These are phyloP conservation scores for Sporopachydermia cereana DNA, from an alignment of 1,139 yeast species.

Conservation along the genomic window DNA sequence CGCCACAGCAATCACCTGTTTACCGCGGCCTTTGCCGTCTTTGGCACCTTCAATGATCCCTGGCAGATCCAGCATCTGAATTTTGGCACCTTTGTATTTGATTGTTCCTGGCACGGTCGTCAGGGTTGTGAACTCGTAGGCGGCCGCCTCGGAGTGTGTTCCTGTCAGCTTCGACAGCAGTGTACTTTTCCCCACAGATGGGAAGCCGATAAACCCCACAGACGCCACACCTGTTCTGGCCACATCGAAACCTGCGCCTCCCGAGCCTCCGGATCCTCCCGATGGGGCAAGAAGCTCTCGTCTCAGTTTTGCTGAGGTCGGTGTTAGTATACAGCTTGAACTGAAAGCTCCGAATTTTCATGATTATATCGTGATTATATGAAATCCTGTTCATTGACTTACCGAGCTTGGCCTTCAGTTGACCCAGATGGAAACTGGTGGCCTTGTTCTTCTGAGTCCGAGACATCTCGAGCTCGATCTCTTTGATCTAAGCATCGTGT, in stretches of 20 bases:
- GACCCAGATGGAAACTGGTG: slow-evolving; percentile 93
- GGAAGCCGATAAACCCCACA: slow-evolving; percentile 95
- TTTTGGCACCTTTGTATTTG: slow-evolving; percentile 91
- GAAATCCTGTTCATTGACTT: neutral
- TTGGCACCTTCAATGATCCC: slow-evolving; percentile 99
- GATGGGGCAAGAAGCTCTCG: slow-evolving; percentile 82
- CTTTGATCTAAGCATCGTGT: slow-evolving; percentile 43
- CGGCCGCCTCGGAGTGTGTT: slow-evolving; percentile 94
- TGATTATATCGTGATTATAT: too few relatives aligned
- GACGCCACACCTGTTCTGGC: slow-evolving; percentile 97
- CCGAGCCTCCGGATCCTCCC: slow-evolving; percentile 71
- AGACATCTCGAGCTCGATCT: slow-evolving; percentile 94
- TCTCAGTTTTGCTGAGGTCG: slow-evolving; percentile 55
- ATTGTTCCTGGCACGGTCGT: slow-evolving; percentile 97
- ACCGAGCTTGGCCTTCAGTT: slow-evolving; percentile 83
- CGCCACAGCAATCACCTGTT: slow-evolving; percentile 96
- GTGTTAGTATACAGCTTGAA: neutral
- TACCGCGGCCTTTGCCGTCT: slow-evolving; percentile 99
- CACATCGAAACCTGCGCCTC: slow-evolving; percentile 87
- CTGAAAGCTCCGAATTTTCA: neutral
- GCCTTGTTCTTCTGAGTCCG: slow-evolving; percentile 92
- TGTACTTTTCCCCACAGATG: slow-evolving; percentile 94
- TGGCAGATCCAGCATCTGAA: slow-evolving; percentile 95
- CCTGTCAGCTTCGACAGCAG: slow-evolving; percentile 81
- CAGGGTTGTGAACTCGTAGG: slow-evolving; percentile 91